A percentile compares a stretch with the other conserved stretches of the same genome.
These are phyloP conservation scores for Sordariomycetes sp. DNA, from an alignment of 2,329 filamentous ascomycete genomes.

Conservation along the genomic window DNA sequence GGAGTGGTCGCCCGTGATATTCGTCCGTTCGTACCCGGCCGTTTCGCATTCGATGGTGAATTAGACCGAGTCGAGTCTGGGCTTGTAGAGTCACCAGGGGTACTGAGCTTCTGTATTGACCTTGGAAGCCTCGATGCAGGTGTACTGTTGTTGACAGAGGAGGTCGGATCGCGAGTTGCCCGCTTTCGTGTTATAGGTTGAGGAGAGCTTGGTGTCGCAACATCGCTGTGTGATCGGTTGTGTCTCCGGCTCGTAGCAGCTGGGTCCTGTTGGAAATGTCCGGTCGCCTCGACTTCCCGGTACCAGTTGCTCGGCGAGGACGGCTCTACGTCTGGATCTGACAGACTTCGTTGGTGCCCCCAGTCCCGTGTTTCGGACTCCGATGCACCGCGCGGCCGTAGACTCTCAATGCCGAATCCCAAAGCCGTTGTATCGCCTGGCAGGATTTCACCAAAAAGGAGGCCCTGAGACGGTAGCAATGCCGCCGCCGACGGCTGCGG, in stretches of 20 bases:
- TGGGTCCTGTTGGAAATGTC: slow-evolving; percentile 9
- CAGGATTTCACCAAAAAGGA: slow-evolving; percentile 68
- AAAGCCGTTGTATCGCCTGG: slow-evolving; percentile 43
- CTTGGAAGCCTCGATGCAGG: slow-evolving; percentile 34
- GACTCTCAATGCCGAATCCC: slow-evolving; percentile 51
- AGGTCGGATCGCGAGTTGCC: slow-evolving; percentile 15
- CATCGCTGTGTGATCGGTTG: slow-evolving; percentile 52
- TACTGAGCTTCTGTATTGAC: slow-evolving; percentile 34
- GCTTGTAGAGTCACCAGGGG: slow-evolving; percentile 35
- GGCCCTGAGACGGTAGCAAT: slow-evolving; percentile 31
- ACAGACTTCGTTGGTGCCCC: slow-evolving; percentile 43
- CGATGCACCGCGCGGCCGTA: slow-evolving; percentile 53
- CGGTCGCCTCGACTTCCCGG: slow-evolving; percentile 23
- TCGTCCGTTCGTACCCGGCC: slow-evolving; percentile 30
- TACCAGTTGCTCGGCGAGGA: slow-evolving; percentile 62
- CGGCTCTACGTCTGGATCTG: slow-evolving; percentile 47
- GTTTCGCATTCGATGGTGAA: slow-evolving; percentile 40
- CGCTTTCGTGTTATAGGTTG: slow-evolving; percentile 22
- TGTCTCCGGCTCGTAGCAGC: slow-evolving; percentile 20
- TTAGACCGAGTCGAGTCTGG: slow-evolving; percentile 44
- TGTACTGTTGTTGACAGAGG: slow-evolving; percentile 13
- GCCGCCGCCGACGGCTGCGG: slow-evolving; percentile 21
- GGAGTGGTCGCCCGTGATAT: slow-evolving; percentile 26
- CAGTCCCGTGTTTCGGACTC: slow-evolving; percentile 57
- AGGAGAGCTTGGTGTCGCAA: slow-evolving; percentile 27